Evolutionary conservation across 2,329 filamentous ascomycete genomes (phyloP), one percentile per base, ranked within the genome.

Genomic region (Aureobasidium zeae): DNA sequence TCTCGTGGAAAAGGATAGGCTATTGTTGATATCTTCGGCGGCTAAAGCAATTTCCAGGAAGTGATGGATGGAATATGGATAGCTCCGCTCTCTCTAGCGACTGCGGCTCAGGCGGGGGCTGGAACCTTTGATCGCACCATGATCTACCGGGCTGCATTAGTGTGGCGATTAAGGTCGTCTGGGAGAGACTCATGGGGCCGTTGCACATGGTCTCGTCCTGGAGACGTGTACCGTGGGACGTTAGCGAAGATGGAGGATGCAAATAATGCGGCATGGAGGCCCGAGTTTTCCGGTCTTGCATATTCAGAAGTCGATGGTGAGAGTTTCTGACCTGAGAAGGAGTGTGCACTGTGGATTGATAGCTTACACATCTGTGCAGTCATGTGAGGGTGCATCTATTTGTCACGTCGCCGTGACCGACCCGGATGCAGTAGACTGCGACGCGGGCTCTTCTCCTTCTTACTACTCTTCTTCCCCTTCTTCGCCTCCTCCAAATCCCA

Each of bases 11-110:
- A 17, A 15, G 16, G 29, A 43, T 43, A 43, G 39, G 39, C 39
- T 43, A 43, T 43, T 43, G 39, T 43, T 43, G 39, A 15, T 30
- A 19, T 29, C 12, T 34, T 22, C 26, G 22, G 30, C 39, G 39
- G 39, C 39, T 43, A 43, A 43, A 43, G 21, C 11, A 42, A 15
- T 17, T 24, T 15, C 20, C 15, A 41, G 15, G 8, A 25, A n/a
- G n/a, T n/a, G n/a, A n/a, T n/a, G n/a, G n/a, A n/a, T n/a, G n/a
- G n/a, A n/a, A n/a, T n/a, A n/a, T n/a, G n/a, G n/a, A n/a, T n/a
- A n/a, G n/a, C n/a, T n/a, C n/a, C n/a, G n/a, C n/a, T n/a, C n/a
- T n/a, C n/a, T n/a, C n/a, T n/a, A n/a, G n/a, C n/a, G n/a, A n/a
- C n/a, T n/a, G 28, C 37, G 37, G 28, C 20, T 19, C 37, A 25